These are phyloP conservation scores for Trichoderma harzianum DNA, from an alignment of 2,329 filamentous ascomycete genomes.

Conservation along the genomic window DNA sequence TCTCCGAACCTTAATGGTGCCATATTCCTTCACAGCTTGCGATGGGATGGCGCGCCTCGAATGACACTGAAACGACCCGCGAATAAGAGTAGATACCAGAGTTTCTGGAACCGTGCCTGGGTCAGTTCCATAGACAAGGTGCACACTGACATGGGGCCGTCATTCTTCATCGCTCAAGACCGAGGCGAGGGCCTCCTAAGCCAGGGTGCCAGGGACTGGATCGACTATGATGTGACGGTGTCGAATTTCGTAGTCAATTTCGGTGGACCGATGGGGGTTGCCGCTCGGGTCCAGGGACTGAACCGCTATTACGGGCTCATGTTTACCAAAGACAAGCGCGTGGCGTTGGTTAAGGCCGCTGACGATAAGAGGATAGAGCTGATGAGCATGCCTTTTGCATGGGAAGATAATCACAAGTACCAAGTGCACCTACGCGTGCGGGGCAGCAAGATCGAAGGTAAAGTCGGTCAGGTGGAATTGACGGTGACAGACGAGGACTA, in stretches of 20 bases:
- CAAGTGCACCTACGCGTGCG: background rate
- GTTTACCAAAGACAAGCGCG: slow-evolving; percentile 20
- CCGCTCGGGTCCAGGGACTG: slow-evolving; percentile 28
- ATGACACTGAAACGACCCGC: slow-evolving; percentile 13
- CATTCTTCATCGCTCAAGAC: slow-evolving; percentile 8
- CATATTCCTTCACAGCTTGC: slow-evolving; percentile 14
- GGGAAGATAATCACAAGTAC: slow-evolving; percentile 10
- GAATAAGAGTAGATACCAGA: background rate
- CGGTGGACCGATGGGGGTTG: slow-evolving; percentile 25
- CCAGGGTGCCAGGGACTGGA: slow-evolving; percentile 35
- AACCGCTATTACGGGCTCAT: slow-evolving; percentile 31
- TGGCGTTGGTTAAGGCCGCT: slow-evolving; percentile 18
- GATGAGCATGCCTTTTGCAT: slow-evolving; percentile 1
- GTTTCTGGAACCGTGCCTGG: slow-evolving; percentile 18
- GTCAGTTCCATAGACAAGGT: slow-evolving; percentile 2
- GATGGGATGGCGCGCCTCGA: slow-evolving; percentile 12
- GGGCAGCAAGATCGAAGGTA: background rate
- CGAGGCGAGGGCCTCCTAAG: slow-evolving; percentile 28
- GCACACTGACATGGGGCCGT: background rate
- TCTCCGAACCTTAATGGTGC: background rate
- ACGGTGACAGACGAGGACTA: background rate
- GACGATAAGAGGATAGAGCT: slow-evolving; percentile 14
- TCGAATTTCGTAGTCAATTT: slow-evolving; percentile 26
- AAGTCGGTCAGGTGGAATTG: background rate
- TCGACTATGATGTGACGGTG: slow-evolving; percentile 26